Base-by-base conservation (phyloP, 2,329 filamentous ascomycete genomes). In the Grosmannia huntii region DNA sequence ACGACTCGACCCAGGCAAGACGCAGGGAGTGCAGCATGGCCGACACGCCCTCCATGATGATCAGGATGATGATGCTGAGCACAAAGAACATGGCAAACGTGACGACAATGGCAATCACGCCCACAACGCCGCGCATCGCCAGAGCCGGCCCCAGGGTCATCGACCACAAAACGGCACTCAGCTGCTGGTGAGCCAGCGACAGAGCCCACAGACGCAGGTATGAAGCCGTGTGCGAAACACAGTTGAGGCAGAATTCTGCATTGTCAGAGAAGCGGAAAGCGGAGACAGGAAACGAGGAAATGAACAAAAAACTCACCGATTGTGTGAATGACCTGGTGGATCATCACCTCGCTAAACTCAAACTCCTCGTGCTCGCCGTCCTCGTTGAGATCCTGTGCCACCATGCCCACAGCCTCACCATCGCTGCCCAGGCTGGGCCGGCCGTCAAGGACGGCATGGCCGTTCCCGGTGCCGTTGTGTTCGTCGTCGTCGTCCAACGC, bases 121-220 rank as follows among this genome's bases (percentile, higher is more conserved):
- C 91, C 0, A 81, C 61, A 53, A 81, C 76, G 53, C 88, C 87
- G 1, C 76, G 78, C 65, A 78, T 82, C 27, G 74, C 74, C 60
- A 99, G 87, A 4, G 89, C 86, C 56, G 84, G 85, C 33, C 80
- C 86, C 55, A 99, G 78, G 1, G 94, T 99, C 94, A 99, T 99
- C 66, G 82, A 82, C 94, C 94, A 99, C 53, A 99, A 81, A 62
- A 99, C 94, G 63, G 91, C 87, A 54, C 90, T 96, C 61, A 99
- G 76, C 80, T 97, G 94, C 72, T 99, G 94, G 78, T 99, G 94
- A 36, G 94, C 94, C 60, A 99, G 85, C 2, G 94, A 99, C 66
- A 99, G 74, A 36, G 94, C 94, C 94, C 94, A 99, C 51, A 99
- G 87, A 78, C 94, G 94, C 53, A 99, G 87, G 74, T 99, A 99